phyloP scores from a whole-genome alignment of 805 yeast genomes.

The Yarrowia sp. region DNA sequence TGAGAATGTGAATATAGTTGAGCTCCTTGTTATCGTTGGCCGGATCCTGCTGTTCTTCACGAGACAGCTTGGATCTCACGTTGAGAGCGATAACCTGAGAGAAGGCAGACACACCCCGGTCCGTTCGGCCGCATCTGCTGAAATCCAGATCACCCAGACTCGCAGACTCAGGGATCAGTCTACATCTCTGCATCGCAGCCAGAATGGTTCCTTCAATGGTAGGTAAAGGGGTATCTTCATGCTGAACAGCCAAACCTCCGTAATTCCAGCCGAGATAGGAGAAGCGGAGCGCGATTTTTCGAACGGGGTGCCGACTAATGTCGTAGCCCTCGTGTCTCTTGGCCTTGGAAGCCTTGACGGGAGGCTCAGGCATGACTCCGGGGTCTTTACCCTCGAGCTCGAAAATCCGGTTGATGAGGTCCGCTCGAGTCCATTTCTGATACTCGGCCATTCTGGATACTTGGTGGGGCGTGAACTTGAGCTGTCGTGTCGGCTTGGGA shows the following conservation, averaged over 20 bases:
- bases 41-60: slow-evolving; percentile 66
- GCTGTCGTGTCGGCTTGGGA: slow-evolving; percentile 30
- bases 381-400: slow-evolving; percentile 58
- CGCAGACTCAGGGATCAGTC: slow-evolving; percentile 17
- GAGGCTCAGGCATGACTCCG: slow-evolving; percentile 4
- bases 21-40: slow-evolving; percentile 70
- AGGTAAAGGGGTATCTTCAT: slow-evolving; percentile 71
- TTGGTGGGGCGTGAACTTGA: slow-evolving; percentile 33
- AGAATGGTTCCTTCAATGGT: slow-evolving; percentile 84
- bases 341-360: slow-evolving; percentile 40
- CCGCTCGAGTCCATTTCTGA: slow-evolving; percentile 67
- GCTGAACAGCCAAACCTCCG: slow-evolving; percentile 85
- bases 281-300: slow-evolving; percentile 81
- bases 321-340: slow-evolving; percentile 62
- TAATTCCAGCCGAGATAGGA: slow-evolving; percentile 93
- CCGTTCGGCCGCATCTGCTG: slow-evolving; percentile 94
- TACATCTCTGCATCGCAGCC: slow-evolving; percentile 64
- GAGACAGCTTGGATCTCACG: slow-evolving; percentile 70
- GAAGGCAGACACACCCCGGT: slow-evolving; percentile 96
- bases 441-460: slow-evolving; percentile 51
- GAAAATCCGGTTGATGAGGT: slow-evolving; percentile 62
- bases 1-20: slow-evolving; percentile 76
- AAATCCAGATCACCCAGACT: slow-evolving; percentile 61
- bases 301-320: slow-evolving; percentile 63
- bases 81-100: slow-evolving; percentile 86